A percentile compares a stretch with the other conserved stretches of the same genome.
Evolutionary conservation across 2,329 filamentous ascomycete species (phyloP).

Genomic region (Alternaria postmessia): DNA sequence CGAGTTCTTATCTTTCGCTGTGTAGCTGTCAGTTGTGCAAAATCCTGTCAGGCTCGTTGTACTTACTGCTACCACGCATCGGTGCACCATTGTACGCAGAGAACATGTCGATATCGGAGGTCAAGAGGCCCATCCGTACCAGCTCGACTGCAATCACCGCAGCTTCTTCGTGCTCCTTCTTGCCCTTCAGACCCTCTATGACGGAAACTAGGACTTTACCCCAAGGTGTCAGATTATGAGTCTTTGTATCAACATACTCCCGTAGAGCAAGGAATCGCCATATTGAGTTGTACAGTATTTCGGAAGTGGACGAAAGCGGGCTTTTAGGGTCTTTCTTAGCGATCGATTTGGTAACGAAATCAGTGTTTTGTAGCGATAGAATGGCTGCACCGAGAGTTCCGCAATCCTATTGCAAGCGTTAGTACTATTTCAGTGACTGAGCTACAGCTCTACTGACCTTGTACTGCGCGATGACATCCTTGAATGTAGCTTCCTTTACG

Average conservation of each 20-base stretch:
- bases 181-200: constrained; percentile 68
- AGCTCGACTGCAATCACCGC: constrained; percentile 87
- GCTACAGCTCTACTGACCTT: constrained; percentile 22
- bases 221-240: constrained; percentile 83
- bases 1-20: constrained; percentile 77
- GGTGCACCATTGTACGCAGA: constrained; percentile 64
- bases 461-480: constrained; percentile 47
- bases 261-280: constrained; percentile 92
- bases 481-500: constrained; percentile 68
- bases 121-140: constrained; percentile 79
- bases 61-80: constrained; percentile 60
- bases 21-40: constrained; percentile 23
- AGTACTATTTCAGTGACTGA: constrained; percentile 6
- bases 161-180: constrained; percentile 73
- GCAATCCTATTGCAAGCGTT: constrained; percentile 26
- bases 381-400: constrained; percentile 59
- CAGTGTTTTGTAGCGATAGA: constrained; percentile 70
- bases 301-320: constrained; percentile 68
- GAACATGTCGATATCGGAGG: constrained; percentile 70
- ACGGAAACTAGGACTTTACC: constrained; percentile 76
- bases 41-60: neutral
- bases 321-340: constrained; percentile 60
- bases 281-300: constrained; percentile 76
- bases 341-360: constrained; percentile 75
- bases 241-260: constrained; percentile 76